Conservation (phyloP, 495 filamentous ascomycete species). For the Podospora sp. region DNA sequence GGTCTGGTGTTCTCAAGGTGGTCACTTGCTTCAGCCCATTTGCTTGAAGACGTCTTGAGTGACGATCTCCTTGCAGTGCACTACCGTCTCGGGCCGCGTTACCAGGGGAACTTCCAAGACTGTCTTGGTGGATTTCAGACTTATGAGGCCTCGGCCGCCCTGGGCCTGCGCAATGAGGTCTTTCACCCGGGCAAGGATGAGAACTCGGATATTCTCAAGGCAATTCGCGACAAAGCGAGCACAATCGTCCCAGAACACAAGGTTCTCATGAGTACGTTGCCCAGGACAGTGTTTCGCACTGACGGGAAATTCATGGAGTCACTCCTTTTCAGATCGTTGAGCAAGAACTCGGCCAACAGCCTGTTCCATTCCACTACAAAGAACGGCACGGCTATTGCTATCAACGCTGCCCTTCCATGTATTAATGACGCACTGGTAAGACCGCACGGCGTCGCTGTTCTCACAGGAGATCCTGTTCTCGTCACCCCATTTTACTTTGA, state of each 20-base stretch:
- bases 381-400: constrained; percentile 74
- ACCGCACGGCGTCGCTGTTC: constrained; percentile 73
- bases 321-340: constrained; percentile 73
- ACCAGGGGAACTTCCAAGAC: constrained; percentile 95
- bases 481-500: constrained; percentile 79
- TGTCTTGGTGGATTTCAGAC: constrained; percentile 95
- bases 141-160: constrained; percentile 88
- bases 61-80: constrained; percentile 92
- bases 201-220: constrained; percentile 85
- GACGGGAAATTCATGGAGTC: constrained; percentile 74
- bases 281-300: constrained; percentile 74
- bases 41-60: constrained; percentile 84
- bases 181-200: constrained; percentile 91
- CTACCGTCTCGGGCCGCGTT: constrained; percentile 84
- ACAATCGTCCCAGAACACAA: constrained; percentile 76
- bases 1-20: constrained; percentile 77
- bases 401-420: constrained; percentile 85
- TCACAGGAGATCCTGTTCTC: constrained; percentile 84
- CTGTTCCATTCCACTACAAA: constrained; percentile 71
- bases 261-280: constrained; percentile 83
- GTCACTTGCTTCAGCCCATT: constrained; percentile 85
- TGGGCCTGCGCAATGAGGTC: constrained; percentile 89
- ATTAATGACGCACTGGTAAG: constrained; percentile 85
- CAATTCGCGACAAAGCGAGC: constrained; percentile 81
- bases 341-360: constrained; percentile 70